A percentile compares a stretch with the other conserved stretches of the same genome.
Conservation (phyloP, 177 flowering plant genomes). For the Telopea speciosissima region DNA sequence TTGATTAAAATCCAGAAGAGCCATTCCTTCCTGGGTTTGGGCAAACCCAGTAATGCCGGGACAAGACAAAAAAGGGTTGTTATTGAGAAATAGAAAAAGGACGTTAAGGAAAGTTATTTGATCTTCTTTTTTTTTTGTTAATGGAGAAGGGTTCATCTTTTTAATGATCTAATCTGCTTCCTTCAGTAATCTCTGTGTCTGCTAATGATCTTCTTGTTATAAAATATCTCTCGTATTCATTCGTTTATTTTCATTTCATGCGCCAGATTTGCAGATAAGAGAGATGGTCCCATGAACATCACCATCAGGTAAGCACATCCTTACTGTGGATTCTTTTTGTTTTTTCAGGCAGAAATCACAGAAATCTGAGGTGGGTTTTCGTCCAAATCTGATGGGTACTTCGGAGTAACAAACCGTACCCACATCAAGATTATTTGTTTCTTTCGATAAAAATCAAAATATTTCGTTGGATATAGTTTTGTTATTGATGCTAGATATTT, state of each 20-base stretch:
- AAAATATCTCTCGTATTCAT: background rate
- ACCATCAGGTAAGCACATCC: constrained; percentile 1
- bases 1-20: no score
- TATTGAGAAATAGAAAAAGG: no score
- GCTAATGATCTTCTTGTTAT: background rate
- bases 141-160: no score
- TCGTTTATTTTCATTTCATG: background rate
- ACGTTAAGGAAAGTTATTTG: no score
- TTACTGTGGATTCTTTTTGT: background rate
- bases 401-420: background rate
- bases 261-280: background rate
- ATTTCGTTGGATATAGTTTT: no score
- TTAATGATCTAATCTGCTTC: no score
- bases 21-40: no score
- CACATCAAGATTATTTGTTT: constrained; percentile 1
- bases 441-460: background rate
- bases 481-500: constrained; percentile 1
- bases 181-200: no score
- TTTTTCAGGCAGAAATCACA: background rate
- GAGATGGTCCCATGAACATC: constrained; percentile 9
- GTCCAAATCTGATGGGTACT: constrained; percentile 18
- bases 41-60: no score
- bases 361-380: constrained; percentile 22
- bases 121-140: no score
- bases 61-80: no score